Evolutionary conservation across 129 eudicot species (phyloP).

Genomic region (Lactuca sativa): DNA sequence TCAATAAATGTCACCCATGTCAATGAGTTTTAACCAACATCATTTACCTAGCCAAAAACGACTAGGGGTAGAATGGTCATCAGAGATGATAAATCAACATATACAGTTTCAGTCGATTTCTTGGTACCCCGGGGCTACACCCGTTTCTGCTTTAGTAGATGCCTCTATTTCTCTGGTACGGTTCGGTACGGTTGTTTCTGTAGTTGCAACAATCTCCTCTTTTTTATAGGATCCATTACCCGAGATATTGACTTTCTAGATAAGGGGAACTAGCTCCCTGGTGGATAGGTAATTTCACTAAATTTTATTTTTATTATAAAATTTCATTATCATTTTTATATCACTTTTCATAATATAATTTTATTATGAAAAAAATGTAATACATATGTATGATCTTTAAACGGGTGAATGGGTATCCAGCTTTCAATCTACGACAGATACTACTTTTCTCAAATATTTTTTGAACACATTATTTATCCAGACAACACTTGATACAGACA

Average conservation of each 20-base stretch:
- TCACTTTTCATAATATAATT: not conserved
- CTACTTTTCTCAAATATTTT: not conserved
- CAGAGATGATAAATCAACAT: slow-evolving; percentile 89
- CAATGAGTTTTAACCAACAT: too few relatives aligned
- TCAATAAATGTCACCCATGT: too few relatives aligned
- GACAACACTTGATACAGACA: too few relatives aligned
- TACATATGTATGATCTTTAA: slow-evolving; percentile 89
- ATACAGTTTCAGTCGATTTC: slow-evolving; percentile 89
- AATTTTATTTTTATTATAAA: not conserved
- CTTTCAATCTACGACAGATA: slow-evolving; percentile 91
- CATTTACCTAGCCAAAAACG: not conserved
- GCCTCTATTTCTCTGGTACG: too few relatives aligned
- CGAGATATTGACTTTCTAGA: too few relatives aligned
- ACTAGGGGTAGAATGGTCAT: slow-evolving; percentile 79
- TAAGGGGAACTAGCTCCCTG: too few relatives aligned
- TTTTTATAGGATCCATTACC: too few relatives aligned
- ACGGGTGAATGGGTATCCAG: slow-evolving; percentile 95
- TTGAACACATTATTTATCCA: too few relatives aligned
- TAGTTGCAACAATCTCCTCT: too few relatives aligned
- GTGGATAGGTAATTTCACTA: slow-evolving; percentile 71
- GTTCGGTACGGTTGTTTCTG: too few relatives aligned
- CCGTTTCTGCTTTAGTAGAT: too few relatives aligned
- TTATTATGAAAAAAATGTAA: slow-evolving; percentile 6
- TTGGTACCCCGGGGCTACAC: too few relatives aligned
- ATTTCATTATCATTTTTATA: slow-evolving; percentile 4